Evolutionary conservation across 2,329 filamentous ascomycete species (phyloP).

Genomic region (Xylariaceae sp.): DNA sequence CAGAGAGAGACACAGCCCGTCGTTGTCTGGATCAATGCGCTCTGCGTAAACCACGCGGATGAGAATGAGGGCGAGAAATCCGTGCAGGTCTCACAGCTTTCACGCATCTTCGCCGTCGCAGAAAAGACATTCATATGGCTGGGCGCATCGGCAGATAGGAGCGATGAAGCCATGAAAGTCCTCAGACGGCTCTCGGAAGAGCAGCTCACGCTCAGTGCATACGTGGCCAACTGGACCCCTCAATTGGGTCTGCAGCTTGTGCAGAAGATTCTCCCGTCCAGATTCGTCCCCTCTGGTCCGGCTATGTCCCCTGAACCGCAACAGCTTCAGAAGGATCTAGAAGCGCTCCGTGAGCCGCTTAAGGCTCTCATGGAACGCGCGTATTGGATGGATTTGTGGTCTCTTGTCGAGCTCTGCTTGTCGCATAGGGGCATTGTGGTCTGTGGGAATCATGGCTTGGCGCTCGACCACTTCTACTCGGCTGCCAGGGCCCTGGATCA

Average conservation of each 20-base stretch:
- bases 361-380: conserved; percentile 20
- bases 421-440: conserved; percentile 17
- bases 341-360: conserved; percentile 19
- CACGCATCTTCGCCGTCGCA: conserved; percentile 17
- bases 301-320: conserved; percentile 6
- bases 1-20: conserved; percentile 17
- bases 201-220: conserved; percentile 17
- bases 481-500: conserved; percentile 22
- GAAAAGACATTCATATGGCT: conserved; percentile 23
- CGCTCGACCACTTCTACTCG: conserved; percentile 19
- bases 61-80: conserved; percentile 20
- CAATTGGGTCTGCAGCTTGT: conserved; percentile 13
- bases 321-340: conserved; percentile 17
- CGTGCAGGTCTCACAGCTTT: conserved; percentile 20
- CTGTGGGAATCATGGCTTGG: conserved; percentile 19
- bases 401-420: conserved; percentile 21
- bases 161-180: conserved; percentile 23
- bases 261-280: conserved; percentile 17
- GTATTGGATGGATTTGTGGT: conserved; percentile 25
- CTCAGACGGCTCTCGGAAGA: conserved; percentile 20
- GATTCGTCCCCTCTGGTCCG: conserved; percentile 1
- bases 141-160: conserved; percentile 15
- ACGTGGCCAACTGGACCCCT: conserved; percentile 19
- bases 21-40: conserved; percentile 25
- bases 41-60: conserved; percentile 27